These are phyloP conservation scores for Monilinia polystroma DNA, from an alignment of 2,329 filamentous ascomycete species.

Conservation along the genomic window DNA sequence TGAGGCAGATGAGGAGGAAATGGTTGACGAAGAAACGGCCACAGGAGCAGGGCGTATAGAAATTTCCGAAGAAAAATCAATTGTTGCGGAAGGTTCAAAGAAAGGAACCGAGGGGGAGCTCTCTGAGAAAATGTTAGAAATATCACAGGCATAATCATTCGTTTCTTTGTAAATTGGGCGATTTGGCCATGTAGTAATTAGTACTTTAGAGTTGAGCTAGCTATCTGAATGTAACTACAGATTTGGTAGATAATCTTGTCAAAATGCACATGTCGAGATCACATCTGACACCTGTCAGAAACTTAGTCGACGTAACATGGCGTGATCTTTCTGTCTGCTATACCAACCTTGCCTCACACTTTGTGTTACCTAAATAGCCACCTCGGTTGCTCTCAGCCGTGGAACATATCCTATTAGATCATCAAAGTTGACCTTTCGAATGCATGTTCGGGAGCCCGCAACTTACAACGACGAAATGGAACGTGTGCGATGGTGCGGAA, in stretches of 20 bases:
- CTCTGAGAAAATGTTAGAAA: background rate
- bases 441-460: background rate
- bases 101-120: background rate
- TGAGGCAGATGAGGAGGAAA: conserved; percentile 6
- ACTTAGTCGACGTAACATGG: conserved; percentile 19
- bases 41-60: background rate
- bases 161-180: conserved; percentile 5
- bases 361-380: background rate
- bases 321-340: conserved; percentile 5
- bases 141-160: background rate
- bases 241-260: conserved; percentile 13
- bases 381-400: background rate
- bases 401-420: background rate
- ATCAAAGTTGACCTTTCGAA: background rate
- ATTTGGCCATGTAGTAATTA: background rate
- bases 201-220: background rate
- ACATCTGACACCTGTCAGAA: conserved; percentile 23
- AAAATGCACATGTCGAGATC: conserved; percentile 23
- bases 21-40: background rate
- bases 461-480: background rate
- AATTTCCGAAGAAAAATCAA: background rate
- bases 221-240: background rate
- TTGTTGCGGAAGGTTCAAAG: background rate
- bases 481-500: conserved; percentile 10
- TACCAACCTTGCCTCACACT: background rate